Base-by-base conservation (phyloP, 2,329 filamentous ascomycete genomes). In the Epichloe hybrida region DNA sequence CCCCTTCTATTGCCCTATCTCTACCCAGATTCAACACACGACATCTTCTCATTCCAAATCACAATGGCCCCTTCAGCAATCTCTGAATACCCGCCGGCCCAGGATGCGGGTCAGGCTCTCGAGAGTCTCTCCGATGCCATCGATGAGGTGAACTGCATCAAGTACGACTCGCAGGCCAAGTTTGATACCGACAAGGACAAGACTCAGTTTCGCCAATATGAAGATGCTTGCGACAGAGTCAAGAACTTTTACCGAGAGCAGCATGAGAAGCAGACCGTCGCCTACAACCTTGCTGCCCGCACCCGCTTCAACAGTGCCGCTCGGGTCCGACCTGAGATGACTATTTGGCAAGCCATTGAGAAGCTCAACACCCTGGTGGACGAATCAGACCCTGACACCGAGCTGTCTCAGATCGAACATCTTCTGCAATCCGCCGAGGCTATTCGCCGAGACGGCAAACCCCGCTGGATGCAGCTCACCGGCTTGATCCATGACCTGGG, bases 291-390 rank as follows among this genome's bases (percentile, higher is more conserved):
- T 42, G 80, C 82, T 55, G 87, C 86, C 13, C 86, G 89, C 50
- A 81, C 63, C 59, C 66, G 66, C 46, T 71, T 71, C 60, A 57
- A 81, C 66, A 75, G 74, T 56, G 78, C 81, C 54, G 77, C 77
- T 2, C 80, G 85, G 17, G 62, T 61, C 40, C 70, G 74, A 50
- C 80, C 84, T 15, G 76, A 85, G 66, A 88, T 95, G 86, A 84
- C 83, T 55, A 76, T 95, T 65, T 95, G 88, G 89, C 75, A 94
- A 66, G 89, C 89, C 20, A 93, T 95, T 70, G 87, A 94, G 77
- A 90, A 88, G 69, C 83, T 95, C 62, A 88, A 95, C 76, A 88
- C 85, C 0, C 77, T 95, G 49, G 86, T 95, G 66, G 89, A 95
- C 69, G 86, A 94, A 69, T 89, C 84, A 20, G 89, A 95, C 71